A percentile compares a stretch with the other conserved stretches of the same genome.
Evolutionary conservation across 768 basidiomycete species (phyloP).

Genomic region (Crucibulum laeve): DNA sequence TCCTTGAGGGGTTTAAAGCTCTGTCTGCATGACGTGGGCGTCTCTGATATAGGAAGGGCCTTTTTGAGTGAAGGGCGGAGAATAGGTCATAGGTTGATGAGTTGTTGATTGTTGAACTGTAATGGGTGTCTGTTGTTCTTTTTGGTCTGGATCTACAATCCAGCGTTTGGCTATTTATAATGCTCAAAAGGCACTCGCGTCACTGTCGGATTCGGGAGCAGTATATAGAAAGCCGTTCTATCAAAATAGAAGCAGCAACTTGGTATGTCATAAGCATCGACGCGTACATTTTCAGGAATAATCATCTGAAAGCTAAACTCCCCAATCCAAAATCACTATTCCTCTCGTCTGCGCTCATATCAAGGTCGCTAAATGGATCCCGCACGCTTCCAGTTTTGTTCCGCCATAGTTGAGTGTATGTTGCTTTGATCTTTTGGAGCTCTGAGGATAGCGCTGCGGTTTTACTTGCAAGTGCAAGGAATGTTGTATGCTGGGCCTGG

Average conservation of each 20-base stretch:
- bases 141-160: too few species aligned
- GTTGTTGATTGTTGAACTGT: too few species aligned
- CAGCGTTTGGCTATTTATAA: too few species aligned
- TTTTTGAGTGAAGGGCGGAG: too few species aligned
- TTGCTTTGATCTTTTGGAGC: slow-evolving; percentile 67
- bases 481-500: slow-evolving; percentile 75
- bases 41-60: too few species aligned
- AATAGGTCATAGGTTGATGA: too few species aligned
- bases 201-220: too few species aligned
- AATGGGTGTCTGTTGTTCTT: too few species aligned
- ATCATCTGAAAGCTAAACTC: slow-evolving; percentile 35
- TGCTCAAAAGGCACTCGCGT: too few species aligned
- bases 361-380: slow-evolving; percentile 68
- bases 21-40: neutral
- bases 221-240: too few species aligned
- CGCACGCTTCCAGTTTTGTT: slow-evolving; percentile 77
- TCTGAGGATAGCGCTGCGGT: slow-evolving; percentile 72
- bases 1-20: neutral
- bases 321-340: slow-evolving; percentile 36
- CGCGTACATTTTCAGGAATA: neutral
- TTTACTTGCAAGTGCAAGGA: slow-evolving; percentile 72
- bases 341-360: slow-evolving; percentile 22
- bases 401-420: slow-evolving; percentile 79
- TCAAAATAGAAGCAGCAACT: neutral
- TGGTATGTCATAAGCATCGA: neutral